Evolutionary conservation across 495 filamentous ascomycete genomes (phyloP), one percentile per base, ranked within the genome.

Genomic region (Tuber melanosporum): DNA sequence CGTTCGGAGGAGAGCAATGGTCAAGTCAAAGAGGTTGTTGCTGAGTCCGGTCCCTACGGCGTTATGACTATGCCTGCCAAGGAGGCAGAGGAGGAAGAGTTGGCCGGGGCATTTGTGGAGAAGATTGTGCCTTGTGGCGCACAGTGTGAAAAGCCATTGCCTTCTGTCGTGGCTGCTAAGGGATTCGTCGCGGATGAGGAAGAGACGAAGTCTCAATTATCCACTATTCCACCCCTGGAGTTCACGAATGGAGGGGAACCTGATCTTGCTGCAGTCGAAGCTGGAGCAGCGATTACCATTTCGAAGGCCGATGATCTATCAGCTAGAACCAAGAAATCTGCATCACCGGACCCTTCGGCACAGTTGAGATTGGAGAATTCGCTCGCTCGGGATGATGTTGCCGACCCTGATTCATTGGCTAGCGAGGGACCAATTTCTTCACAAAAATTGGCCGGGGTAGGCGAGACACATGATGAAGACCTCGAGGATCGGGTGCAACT

Each of bases 291-390:
- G 12, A 57, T 73, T 26, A 46, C 73, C 43, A 20, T 36, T 42
- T 36, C 70, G 17, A 43, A 46, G 66, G 62, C 66, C 22, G 70
- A 73, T 46, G 43, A 74, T 42, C 72, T 39, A 17, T 71, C 79
- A 17, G 74, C 74, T 32, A 45, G 73, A 52, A 57, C 72, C 42
- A 41, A 42, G 36, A 76, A 76, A 72, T 71, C 78, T 17, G 69
- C 73, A 14, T 83, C 81, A 0, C 81, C 81, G 4, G 82, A 83
- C 57, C 82, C 82, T 36, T 83, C 82, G 26, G 82, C 82, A 39
- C 82, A 83, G 57, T 49, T 83, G n/a, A 73, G 77, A 49, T 73
- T 83, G 15, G 82, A 83, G 76, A 80, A 82, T 70, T 77, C 81
- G 20, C 79, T 83, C 32, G 82, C 82, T 7, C 43, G 41, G 22